phyloP scores from a whole-genome alignment of 2,329 filamentous ascomycete species.

The Trichoderma pleuroti region DNA sequence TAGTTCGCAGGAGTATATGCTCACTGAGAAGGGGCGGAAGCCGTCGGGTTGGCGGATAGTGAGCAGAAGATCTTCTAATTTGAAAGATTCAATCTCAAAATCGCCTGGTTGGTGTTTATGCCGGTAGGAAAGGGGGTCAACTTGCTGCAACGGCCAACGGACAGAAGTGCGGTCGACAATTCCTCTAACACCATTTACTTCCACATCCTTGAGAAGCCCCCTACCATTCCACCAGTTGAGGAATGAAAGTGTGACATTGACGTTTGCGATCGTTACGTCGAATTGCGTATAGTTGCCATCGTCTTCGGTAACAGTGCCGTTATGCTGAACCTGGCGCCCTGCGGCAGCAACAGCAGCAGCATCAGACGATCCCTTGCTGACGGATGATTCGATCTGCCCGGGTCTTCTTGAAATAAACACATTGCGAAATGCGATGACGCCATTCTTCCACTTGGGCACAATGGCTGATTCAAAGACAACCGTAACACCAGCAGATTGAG shows the following conservation, averaged over 20 bases:
- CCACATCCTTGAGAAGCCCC: constrained; percentile 84
- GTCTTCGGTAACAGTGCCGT: constrained; percentile 51
- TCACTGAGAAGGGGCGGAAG: constrained; percentile 93
- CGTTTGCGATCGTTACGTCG: constrained; percentile 87
- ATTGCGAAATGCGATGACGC: constrained; percentile 93
- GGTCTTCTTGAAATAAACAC: constrained; percentile 92
- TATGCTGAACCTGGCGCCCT: constrained; percentile 49
- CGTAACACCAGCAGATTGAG: constrained; percentile 85
- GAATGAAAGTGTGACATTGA: constrained; percentile 95
- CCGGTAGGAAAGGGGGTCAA: constrained; percentile 82
- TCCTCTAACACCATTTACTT: constrained; percentile 88
- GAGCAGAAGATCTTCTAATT: constrained; percentile 86
- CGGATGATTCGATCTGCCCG: constrained; percentile 74
- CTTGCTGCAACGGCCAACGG: constrained; percentile 57
- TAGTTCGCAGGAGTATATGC: constrained; percentile 93
- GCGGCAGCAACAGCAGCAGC: constrained; percentile 73
- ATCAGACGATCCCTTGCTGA: constrained; percentile 87
- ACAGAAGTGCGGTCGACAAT: constrained; percentile 89
- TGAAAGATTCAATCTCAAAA: constrained; percentile 96
- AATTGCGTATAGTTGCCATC: constrained; percentile 98
- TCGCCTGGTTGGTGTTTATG: constrained; percentile 87
- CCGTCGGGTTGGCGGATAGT: constrained; percentile 86
- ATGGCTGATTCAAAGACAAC: constrained; percentile 98
- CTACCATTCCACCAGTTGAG: constrained; percentile 99
- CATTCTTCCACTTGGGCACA: constrained; percentile 91